Base-by-base conservation (phyloP, 768 basidiomycete genomes). In the Lentinula detonsa region DNA sequence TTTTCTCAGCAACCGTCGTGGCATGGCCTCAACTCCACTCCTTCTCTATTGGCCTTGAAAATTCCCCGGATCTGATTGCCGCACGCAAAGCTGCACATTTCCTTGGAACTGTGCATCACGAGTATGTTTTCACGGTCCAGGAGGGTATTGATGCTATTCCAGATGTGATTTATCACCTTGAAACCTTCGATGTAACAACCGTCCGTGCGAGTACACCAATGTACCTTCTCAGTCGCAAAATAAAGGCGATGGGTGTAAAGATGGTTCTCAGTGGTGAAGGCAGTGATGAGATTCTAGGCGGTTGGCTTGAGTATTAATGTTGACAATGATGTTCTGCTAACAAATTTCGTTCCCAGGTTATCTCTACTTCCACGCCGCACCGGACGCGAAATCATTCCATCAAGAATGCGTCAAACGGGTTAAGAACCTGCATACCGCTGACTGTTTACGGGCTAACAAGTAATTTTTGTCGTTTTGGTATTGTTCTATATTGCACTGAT, bases 161-260 rank as follows among this genome's bases (percentile, higher is more conserved):
- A 4, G 97, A 99, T 61, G 96, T 98, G 62, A 97, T 99, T 65
- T 89, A 98, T 74, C 96, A 98, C 70, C 85, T 99, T 39, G 97
- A 99, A 77, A 98, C 97, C 1, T 98, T 93, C 74, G 97, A 99
- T 72, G 97, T 99, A 61, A 99, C 97, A 33, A 99, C 97, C 42
- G 93, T 98, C 53, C 89, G 97, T 52, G 97, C 97, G 8, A 93
- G 91, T 68, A 98, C 95, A 4, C 97, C 97, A 2, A 99, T 99
- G 97, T 98, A 98, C 75, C 86, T 99, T 33, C 85, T 99, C 62
- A 93, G 91, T 71, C 84, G 97, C 53, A 98, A 99, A 78, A 95
- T 99, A 78, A 99, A 98, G 77, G 96, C 97, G 4, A 98, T 94
- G 92, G 97, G 97, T 61, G 97, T 99, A 57, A 99, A 99, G 78